A percentile compares a stretch with the other conserved stretches of the same genome.
These are phyloP conservation scores for Didymosphaeria variabile DNA, from an alignment of 2,329 filamentous ascomycete species.

Conservation along the genomic window DNA sequence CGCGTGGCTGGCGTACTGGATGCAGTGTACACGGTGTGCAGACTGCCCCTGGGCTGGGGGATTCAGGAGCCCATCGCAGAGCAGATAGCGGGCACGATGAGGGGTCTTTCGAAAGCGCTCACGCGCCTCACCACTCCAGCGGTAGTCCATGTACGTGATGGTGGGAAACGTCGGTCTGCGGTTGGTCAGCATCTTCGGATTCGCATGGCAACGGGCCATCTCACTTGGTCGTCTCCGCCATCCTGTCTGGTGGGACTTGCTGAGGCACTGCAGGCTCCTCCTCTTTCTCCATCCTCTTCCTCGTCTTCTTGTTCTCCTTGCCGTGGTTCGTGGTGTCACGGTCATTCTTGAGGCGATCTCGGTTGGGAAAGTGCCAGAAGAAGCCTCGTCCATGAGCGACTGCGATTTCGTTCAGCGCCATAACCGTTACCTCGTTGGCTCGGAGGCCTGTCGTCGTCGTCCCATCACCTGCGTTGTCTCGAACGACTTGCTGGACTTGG, in stretches of 20 bases:
- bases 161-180: background rate
- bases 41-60: too few relatives aligned
- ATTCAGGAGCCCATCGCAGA: background rate
- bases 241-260: too few relatives aligned
- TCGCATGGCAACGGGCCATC: too few relatives aligned
- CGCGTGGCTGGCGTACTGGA: background rate
- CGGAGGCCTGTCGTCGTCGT: background rate
- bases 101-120: background rate
- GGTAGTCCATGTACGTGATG: background rate
- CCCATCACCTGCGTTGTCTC: background rate
- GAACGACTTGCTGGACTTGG: background rate
- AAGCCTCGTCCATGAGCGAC: background rate
- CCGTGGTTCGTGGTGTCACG: too few relatives aligned
- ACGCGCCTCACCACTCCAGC: background rate
- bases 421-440: background rate
- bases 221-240: too few relatives aligned
- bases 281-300: too few relatives aligned
- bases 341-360: background rate
- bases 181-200: background rate
- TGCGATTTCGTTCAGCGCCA: background rate
- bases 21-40: background rate
- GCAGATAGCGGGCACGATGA: background rate
- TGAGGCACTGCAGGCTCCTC: too few relatives aligned
- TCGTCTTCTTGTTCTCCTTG: too few relatives aligned
- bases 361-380: background rate